Conservation (phyloP, 2,329 filamentous ascomycete genomes). For the Reticulascus tulasneorum region DNA sequence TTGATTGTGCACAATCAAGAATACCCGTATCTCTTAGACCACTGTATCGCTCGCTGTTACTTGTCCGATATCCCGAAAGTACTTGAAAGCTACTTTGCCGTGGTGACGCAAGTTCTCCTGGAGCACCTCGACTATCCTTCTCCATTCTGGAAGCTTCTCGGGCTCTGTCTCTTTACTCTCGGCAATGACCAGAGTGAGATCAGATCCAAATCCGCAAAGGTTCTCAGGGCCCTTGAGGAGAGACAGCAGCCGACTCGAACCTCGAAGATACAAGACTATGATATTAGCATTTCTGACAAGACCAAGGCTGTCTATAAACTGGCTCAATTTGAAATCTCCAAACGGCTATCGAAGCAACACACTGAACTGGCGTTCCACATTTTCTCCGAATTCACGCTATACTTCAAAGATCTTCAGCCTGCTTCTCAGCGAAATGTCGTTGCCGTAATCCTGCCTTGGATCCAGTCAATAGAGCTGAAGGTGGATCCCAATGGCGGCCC, state of each 20-base stretch:
- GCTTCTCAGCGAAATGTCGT: constrained; percentile 90
- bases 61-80: constrained; percentile 75
- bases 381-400: constrained; percentile 91
- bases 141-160: constrained; percentile 86
- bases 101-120: constrained; percentile 81
- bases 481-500: constrained; percentile 88
- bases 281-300: constrained; percentile 97
- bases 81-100: constrained; percentile 91
- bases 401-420: constrained; percentile 83
- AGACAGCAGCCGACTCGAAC: constrained; percentile 68
- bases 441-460: constrained; percentile 91
- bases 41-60: constrained; percentile 91
- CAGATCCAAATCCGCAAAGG: constrained; percentile 77
- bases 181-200: constrained; percentile 90
- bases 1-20: constrained; percentile 88
- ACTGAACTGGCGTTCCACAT: constrained; percentile 86
- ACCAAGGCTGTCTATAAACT: constrained; percentile 97
- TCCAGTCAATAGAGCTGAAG: constrained; percentile 89
- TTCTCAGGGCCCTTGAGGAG: constrained; percentile 78
- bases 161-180: constrained; percentile 84
- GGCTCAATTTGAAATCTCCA: constrained; percentile 94
- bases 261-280: constrained; percentile 92
- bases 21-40: constrained; percentile 77
- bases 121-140: constrained; percentile 78
- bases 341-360: constrained; percentile 82